Evolutionary conservation across 306 rosid species (phyloP).

Genomic region (Vigna radiata): DNA sequence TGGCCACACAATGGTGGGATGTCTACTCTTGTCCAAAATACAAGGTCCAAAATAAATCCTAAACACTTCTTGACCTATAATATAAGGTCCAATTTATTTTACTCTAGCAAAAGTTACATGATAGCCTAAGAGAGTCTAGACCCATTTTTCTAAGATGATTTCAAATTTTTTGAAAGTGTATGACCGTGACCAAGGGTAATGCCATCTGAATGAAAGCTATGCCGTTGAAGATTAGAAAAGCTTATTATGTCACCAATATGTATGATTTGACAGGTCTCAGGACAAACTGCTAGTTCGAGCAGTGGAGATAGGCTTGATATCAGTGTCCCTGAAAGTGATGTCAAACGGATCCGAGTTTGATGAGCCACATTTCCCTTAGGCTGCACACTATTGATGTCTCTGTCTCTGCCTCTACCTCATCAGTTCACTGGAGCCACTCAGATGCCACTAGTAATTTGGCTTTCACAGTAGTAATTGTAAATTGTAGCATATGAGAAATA

Average conservation of each 20-base stretch:
- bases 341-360: constrained; percentile 65
- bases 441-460: constrained; percentile 28
- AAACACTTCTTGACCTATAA: no score
- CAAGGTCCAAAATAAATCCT: no score
- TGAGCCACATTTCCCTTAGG: background rate
- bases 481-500: constrained; percentile 23
- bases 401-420: constrained; percentile 12
- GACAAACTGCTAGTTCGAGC: constrained; percentile 53
- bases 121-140: no score
- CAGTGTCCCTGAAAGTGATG: constrained; percentile 77
- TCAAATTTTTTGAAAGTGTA: no score
- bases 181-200: no score
- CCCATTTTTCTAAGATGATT: no score
- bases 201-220: background rate
- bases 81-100: no score
- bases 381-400: constrained; percentile 25
- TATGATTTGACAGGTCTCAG: constrained; percentile 68
- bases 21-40: no score
- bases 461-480: constrained; percentile 46
- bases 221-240: constrained; percentile 17
- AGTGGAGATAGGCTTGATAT: constrained; percentile 65
- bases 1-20: no score
- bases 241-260: constrained; percentile 17
- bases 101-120: no score
- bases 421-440: constrained; percentile 33